A percentile compares a stretch with the other conserved stretches of the same genome.
These are phyloP conservation scores for Stromatinia cepivora DNA, from an alignment of 2,329 filamentous ascomycete genomes.

Conservation along the genomic window DNA sequence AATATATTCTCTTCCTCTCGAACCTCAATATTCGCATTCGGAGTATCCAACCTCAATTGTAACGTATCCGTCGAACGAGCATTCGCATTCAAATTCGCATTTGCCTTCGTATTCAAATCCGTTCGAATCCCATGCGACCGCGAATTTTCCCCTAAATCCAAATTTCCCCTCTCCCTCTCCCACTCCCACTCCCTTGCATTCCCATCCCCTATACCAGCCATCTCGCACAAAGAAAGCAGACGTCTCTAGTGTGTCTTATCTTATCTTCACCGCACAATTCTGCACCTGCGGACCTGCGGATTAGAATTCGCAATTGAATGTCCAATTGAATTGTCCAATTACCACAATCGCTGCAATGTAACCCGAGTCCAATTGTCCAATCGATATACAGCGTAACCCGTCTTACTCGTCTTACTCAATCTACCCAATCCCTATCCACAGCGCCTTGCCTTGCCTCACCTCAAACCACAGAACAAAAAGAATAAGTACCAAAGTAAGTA, in stretches of 20 bases:
- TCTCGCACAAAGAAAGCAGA: no score
- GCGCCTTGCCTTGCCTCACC: no score
- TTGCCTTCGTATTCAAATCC: not conserved
- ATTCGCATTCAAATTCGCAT: not conserved
- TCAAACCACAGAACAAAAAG: no score
- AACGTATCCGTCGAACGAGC: not conserved
- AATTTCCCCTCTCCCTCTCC: not conserved
- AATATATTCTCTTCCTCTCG: not conserved
- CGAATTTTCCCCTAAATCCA: not conserved
- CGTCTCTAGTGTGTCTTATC: not conserved
- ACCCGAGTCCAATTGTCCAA: not conserved
- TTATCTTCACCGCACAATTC: conserved; percentile 21
- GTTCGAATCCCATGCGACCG: no score
- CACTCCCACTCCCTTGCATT: not conserved
- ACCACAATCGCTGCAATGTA: not conserved
- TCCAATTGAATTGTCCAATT: not conserved
- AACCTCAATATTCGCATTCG: not conserved
- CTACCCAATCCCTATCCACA: no score
- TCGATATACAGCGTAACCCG: not conserved
- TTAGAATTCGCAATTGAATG: not conserved
- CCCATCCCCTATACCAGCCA: not conserved
- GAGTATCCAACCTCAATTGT: not conserved
- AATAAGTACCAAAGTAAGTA: no score
- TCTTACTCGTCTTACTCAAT: no score
- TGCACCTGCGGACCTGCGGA: not conserved